Percentiles rank a stretch among this genome's conserved stretches.
phyloP scores from a whole-genome alignment of 2,329 filamentous ascomycete species.

The Penicillium brevicompactum region DNA sequence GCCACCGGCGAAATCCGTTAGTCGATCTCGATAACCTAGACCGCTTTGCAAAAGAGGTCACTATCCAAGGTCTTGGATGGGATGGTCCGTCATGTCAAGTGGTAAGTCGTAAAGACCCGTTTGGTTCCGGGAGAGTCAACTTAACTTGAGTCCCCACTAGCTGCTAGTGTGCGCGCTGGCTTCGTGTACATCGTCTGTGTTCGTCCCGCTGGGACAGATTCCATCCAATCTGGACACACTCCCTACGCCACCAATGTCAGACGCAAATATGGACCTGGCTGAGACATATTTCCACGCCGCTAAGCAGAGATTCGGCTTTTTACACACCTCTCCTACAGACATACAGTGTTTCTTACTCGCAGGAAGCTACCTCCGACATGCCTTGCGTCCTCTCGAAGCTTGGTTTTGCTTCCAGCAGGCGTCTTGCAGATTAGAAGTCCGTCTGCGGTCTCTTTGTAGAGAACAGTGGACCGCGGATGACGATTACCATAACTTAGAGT shows the following conservation, averaged over 20 bases:
- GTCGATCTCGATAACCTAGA: slow-evolving; percentile 21
- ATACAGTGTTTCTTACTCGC: slow-evolving; percentile 28
- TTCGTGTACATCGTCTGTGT: slow-evolving; percentile 17
- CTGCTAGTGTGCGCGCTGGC: slow-evolving; percentile 25
- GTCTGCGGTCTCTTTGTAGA: slow-evolving; percentile 23
- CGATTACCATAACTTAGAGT: slow-evolving; percentile 26
- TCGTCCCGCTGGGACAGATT: slow-evolving; percentile 13
- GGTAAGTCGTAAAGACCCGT: slow-evolving; percentile 13
- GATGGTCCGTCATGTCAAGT: slow-evolving; percentile 28
- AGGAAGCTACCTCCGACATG: slow-evolving; percentile 24
- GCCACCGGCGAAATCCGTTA: slow-evolving; percentile 24
- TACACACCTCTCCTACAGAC: slow-evolving; percentile 24
- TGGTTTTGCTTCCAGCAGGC: slow-evolving; percentile 30
- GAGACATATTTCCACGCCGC: slow-evolving; percentile 27
- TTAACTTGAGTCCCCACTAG: slow-evolving; percentile 10
- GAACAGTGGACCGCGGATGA: slow-evolving; percentile 25
- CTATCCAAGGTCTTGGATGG: slow-evolving; percentile 25
- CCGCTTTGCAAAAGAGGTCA: slow-evolving; percentile 25
- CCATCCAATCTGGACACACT: slow-evolving; percentile 22
- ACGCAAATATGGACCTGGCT: slow-evolving; percentile 23
- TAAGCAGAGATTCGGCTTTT: slow-evolving; percentile 25
- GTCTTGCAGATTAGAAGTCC: slow-evolving; percentile 27
- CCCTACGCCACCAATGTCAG: slow-evolving; percentile 14
- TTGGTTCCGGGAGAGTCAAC: not conserved
- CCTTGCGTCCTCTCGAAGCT: slow-evolving; percentile 22